Base-by-base conservation (phyloP, 225 moss, liverwort and hornwort species). In the Neckera pumila region DNA sequence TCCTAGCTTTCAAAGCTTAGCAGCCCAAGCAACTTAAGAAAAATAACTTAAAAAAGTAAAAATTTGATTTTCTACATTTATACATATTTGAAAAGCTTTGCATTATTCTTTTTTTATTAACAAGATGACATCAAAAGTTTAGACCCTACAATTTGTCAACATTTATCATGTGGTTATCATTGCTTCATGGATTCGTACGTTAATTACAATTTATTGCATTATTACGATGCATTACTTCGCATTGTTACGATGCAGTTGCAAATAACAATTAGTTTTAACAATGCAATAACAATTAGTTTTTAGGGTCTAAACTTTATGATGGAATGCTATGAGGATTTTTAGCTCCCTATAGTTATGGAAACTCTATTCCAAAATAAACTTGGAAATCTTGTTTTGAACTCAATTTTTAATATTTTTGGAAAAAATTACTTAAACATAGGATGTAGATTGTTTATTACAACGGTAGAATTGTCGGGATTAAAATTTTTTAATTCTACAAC, bases 21-120 rank as follows among this genome's bases (percentile, higher is more conserved):
- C 1, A 26, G 0, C 4, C 2, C 0, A 2, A 0, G 7, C 18
- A 45, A 3, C 0, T 28, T 45, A 17, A 10, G 2, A 28, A 9
- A 72, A 73, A 28, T 10, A 17, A 5, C 1, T 11, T 42, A 15
- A 6, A 3, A 22, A 11, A 8, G 26, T 5, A 17, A 3, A 10
- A 45, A 30, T 45, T 28, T 73, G 3, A 0, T 11, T 73, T 30
- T 30, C 0, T 30, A 11, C 18, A 30, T 73, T 30, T 28, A 30
- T 11, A 30, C 11, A 18, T 28, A 30, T 0, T 30, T 45, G 18
- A 18, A 30, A 30, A 73, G 6, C 3, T 45, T 11, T 30, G 7
- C 26, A 10, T 30, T 4, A 17, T 30, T 30, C 6, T 28, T 30
- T 73, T 73, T 73, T 27, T 1, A 27, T 43, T 28, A 16, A 9